Conservation (phyloP, 176 grass and related monocot species). For the Lolium rigidum region DNA sequence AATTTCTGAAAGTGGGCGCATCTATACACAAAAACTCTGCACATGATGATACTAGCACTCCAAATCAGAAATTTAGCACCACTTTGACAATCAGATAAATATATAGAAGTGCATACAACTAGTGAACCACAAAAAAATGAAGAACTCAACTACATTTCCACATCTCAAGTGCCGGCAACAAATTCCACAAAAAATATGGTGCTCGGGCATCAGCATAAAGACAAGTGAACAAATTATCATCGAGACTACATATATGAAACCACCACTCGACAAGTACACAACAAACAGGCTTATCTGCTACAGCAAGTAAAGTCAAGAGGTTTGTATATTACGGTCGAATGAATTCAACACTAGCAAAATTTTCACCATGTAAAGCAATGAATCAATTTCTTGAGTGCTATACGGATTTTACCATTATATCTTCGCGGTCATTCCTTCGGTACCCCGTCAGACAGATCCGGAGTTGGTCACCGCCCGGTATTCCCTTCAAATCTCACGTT, state of each 20-base stretch:
- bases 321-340: neutral
- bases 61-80: no score
- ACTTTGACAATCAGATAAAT: no score
- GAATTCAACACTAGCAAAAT: neutral
- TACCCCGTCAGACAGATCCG: slow-evolving; percentile 85
- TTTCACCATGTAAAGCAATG: neutral
- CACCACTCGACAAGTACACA: neutral
- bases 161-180: neutral
- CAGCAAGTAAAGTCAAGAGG: neutral
- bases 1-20: no score
- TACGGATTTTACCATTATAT: slow-evolving; percentile 75
- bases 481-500: slow-evolving; percentile 66
- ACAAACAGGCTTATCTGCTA: neutral
- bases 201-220: neutral
- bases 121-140: no score
- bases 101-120: no score
- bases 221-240: neutral
- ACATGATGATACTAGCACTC: no score
- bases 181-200: neutral
- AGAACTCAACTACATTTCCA: neutral
- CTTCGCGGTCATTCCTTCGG: slow-evolving; percentile 63
- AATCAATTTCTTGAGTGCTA: neutral
- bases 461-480: slow-evolving; percentile 62
- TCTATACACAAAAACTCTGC: no score
- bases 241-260: neutral